Percentiles rank a stretch among this genome's conserved stretches.
phyloP scores from a whole-genome alignment of 257 asterid species.

The Rhazya stricta region DNA sequence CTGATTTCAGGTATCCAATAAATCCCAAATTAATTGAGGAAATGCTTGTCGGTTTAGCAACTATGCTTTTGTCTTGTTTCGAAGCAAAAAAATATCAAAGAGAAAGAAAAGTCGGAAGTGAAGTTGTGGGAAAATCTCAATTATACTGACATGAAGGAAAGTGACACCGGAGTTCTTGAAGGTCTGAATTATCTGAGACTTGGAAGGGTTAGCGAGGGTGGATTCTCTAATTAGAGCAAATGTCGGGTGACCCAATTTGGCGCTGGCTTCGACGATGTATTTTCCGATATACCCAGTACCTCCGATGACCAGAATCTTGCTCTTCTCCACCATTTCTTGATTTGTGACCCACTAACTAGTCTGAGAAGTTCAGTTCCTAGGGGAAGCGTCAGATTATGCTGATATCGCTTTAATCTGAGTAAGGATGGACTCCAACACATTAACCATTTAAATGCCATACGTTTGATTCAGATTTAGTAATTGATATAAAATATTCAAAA shows the following conservation, averaged over 20 bases:
- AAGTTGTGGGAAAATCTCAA: neutral
- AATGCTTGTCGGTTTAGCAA: too few relatives aligned
- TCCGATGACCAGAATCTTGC: conserved; percentile 50
- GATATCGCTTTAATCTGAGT: neutral
- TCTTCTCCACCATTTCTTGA: conserved; percentile 36
- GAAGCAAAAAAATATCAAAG: neutral
- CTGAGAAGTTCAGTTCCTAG: neutral
- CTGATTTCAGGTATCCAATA: neutral
- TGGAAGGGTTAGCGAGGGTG: conserved; percentile 36
- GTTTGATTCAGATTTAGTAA: too few relatives aligned
- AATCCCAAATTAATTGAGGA: neutral
- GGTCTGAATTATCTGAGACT: conserved; percentile 34
- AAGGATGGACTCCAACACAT: neutral
- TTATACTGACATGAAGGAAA: conserved; percentile 26
- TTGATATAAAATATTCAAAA: too few relatives aligned
- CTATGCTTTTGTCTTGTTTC: neutral
- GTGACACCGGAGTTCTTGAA: conserved; percentile 43
- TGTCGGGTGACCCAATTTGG: conserved; percentile 40
- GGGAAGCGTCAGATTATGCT: neutral
- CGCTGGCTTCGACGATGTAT: conserved; percentile 45
- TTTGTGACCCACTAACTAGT: conserved; percentile 1
- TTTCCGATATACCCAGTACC: conserved; percentile 63
- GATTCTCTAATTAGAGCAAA: conserved; percentile 36
- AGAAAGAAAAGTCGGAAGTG: neutral
- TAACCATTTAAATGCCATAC: neutral